Base-by-base conservation (phyloP, 306 rosid species). In the Abrus pulchellus region DNA sequence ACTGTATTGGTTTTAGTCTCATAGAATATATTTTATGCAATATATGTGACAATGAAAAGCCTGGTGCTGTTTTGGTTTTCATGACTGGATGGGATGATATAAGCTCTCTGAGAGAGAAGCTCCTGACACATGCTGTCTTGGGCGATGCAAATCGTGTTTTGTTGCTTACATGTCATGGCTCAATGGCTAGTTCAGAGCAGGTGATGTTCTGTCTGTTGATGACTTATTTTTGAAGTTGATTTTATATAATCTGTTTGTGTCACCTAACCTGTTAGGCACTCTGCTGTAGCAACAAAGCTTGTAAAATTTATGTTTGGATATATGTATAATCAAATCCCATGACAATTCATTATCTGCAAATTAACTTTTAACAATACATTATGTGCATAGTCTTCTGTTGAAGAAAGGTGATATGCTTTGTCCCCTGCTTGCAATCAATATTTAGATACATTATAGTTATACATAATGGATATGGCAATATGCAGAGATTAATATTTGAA, bases 31-130 rank as follows among this genome's bases (percentile, higher is more conserved):
- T 93, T 67, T 82, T 96, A 56, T 89, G 88, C 88, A 74, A 87
- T 78, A 93, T 93, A 85, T 95, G 98, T 82, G 90, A 90, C 84
- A 86, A 86, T 56, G 94, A 96, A 72, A 81, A 73, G 71, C 94
- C 94, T 50, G 99, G 99, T 48, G 99, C 97, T 50, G 82, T 96
- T 82, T 88, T 96, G 77, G 93, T 96, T 86, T 96, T 96, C 86
- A 89, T 96, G 99, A 96, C 99, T 59, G 99, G 99, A 71, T 96
- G 99, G 97, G 99, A 96, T 85, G 99, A 93, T 79, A 93, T 96
- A 77, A 90, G 80, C 79, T 90, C 92, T 82, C 84, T 96, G 67
- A 96, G 90, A 80, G 99, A 96, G 52, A 93, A 93, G 85, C 91
- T 96, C 74, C 91, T 80, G 67, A 68, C 88, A 34, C 92, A 93